Conservation (phyloP, 345 rosid species). For the Arabis hirsuta region DNA sequence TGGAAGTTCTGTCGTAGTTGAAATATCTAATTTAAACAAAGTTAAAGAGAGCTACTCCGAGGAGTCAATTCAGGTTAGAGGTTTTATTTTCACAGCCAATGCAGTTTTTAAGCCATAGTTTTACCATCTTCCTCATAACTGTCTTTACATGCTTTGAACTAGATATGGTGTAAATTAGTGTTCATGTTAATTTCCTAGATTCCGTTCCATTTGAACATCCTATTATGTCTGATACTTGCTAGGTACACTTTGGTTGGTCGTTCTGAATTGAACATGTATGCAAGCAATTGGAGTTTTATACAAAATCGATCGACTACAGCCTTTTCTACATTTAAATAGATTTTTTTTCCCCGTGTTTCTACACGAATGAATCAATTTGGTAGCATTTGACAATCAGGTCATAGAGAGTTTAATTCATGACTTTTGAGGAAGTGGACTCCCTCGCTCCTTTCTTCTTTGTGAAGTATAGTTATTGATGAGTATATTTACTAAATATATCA, state of each 20-base stretch:
- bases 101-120: not conserved
- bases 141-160: conserved; percentile 20
- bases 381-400: conserved; percentile 19
- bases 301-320: conserved; percentile 6
- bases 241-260: conserved; percentile 18
- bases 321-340: not conserved
- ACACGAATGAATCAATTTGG: conserved; percentile 5
- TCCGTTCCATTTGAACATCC: conserved; percentile 1
- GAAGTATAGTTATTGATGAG: conserved; percentile 24
- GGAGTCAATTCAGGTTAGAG: conserved; percentile 89
- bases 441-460: not conserved
- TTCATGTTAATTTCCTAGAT: not conserved
- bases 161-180: conserved; percentile 8
- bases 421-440: conserved; percentile 11
- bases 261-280: conserved; percentile 26
- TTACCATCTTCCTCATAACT: conserved; percentile 18
- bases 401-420: conserved; percentile 13
- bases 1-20: conserved; percentile 88
- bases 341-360: not conserved
- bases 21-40: conserved; percentile 92
- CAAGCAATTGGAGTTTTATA: conserved; percentile 20
- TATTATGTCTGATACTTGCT: conserved; percentile 24
- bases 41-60: conserved; percentile 96
- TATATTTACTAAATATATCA: conserved; percentile 9
- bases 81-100: conserved; percentile 6